Evolutionary conservation across 768 basidiomycete genomes (phyloP).

Genomic region (Mycena rosella): DNA sequence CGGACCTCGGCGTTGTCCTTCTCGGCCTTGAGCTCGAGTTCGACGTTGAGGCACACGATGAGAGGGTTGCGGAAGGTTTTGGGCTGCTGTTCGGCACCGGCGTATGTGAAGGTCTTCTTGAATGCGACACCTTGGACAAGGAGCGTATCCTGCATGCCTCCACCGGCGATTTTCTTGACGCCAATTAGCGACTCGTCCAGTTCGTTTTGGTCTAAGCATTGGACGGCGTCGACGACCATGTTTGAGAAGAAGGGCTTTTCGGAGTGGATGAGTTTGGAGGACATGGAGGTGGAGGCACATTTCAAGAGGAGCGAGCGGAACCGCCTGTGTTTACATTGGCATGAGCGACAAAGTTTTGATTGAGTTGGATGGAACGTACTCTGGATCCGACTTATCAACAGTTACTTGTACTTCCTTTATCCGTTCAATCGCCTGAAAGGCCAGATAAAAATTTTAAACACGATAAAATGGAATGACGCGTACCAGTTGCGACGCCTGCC

Average conservation of each 20-base stretch:
- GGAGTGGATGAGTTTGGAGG: slow-evolving; percentile 98
- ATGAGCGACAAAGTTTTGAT: neutral
- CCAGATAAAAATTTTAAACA: slow-evolving; percentile 8
- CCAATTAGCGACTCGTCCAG: slow-evolving; percentile 97
- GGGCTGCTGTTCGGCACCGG: slow-evolving; percentile 98
- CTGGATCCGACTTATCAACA: slow-evolving; percentile 90
- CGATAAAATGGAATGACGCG: slow-evolving; percentile 44
- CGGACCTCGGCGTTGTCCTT: slow-evolving; percentile 99
- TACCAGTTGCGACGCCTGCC: slow-evolving; percentile 89
- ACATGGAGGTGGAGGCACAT: slow-evolving; percentile 99
- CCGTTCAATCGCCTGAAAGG: slow-evolving; percentile 79
- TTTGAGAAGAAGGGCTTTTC: slow-evolving; percentile 99
- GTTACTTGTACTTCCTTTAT: slow-evolving; percentile 92
- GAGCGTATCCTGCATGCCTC: slow-evolving; percentile 96
- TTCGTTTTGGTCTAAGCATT: slow-evolving; percentile 91
- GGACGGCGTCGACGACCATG: slow-evolving; percentile 98
- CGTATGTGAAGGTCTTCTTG: slow-evolving; percentile 99
- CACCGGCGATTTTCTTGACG: slow-evolving; percentile 97
- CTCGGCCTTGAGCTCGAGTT: slow-evolving; percentile 98
- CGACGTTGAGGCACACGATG: slow-evolving; percentile 95
- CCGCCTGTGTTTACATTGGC: slow-evolving; percentile 62
- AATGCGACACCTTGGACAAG: slow-evolving; percentile 94
- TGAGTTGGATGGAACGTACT: slow-evolving; percentile 64
- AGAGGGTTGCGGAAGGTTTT: slow-evolving; percentile 92
- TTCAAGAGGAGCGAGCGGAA: slow-evolving; percentile 96